Evolutionary conservation across 2,329 filamentous ascomycete genomes (phyloP), one percentile per base, ranked within the genome.

Genomic region (Monascus ruber): DNA sequence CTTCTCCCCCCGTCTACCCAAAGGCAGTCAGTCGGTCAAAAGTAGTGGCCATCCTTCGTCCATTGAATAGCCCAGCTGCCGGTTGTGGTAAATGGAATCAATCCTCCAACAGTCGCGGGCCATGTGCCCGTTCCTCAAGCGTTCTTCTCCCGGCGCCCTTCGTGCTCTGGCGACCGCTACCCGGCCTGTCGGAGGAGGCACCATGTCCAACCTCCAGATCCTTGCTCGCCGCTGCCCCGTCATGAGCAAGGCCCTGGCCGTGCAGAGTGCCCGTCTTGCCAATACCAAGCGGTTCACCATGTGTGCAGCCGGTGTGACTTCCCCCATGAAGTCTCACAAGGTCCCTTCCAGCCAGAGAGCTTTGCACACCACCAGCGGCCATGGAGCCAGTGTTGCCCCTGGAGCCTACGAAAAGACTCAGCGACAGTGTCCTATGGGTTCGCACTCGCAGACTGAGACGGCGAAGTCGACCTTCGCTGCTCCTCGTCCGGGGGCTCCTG

Each of bases 111-210:
- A 96, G 68, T 95, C 88, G 63, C 87, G 88, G 74, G 79, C 84
- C 61, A 83, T 98, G 81, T 98, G 91, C 70, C 91, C 91, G 40
- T 98, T 98, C 70, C 73, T 98, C 65, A 89, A 88, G 73, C 85
- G 88, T 69, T 89, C 91, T 29, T 89, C 88, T 31, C 86, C 89
- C 51, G 83, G 87, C 52, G 88, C 87, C 41, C 79, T 98, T 47
- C 88, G 91, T 52, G 83, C 88, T 42, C 77, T 98, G 58, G 93
- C 83, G 39, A 79, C 69, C 65, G 79, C 68, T 59, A 76, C 68
- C 57, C 74, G 71, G 51, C 76, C 78, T 61, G 73, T 81, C 41
- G 84, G 87, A 55, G 89, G 88, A 50, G 86, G 88, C 56, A 86
- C 85, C 66, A 94, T 96, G 79, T 94, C 87, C 58, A 96, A 94